Conservation (phyloP, 2,329 filamentous ascomycete species). For the Dothideomycetes sp. region DNA sequence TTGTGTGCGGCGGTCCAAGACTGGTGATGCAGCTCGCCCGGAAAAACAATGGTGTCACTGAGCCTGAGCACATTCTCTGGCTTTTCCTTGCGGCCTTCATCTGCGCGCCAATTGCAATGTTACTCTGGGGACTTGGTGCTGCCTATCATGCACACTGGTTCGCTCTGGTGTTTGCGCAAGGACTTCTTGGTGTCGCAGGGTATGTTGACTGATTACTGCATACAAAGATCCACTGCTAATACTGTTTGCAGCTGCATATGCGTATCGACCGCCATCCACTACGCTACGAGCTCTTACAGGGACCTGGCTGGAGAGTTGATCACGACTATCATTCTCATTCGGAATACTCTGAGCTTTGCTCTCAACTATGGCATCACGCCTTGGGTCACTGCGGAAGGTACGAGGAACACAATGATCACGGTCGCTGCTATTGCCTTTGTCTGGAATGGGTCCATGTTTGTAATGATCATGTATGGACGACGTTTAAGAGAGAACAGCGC, state of each 20-base stretch:
- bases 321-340: conserved; percentile 33
- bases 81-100: conserved; percentile 17
- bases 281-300: conserved; percentile 6
- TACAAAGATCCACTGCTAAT: no score
- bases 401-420: conserved; percentile 31
- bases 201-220: no score
- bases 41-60: conserved; percentile 30
- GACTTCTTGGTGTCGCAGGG: conserved; percentile 16
- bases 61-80: conserved; percentile 32
- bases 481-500: conserved; percentile 3
- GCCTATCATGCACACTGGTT: conserved; percentile 1
- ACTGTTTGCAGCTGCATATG: conserved; percentile 5
- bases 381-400: conserved; percentile 31
- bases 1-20: conserved; percentile 21
- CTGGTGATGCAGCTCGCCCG: conserved; percentile 25
- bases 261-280: conserved; percentile 6
- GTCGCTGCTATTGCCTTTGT: conserved; percentile 18
- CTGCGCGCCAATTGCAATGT: conserved; percentile 3
- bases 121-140: conserved; percentile 4
- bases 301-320: conserved; percentile 36
- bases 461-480: background rate
- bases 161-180: conserved; percentile 20
- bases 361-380: conserved; percentile 36
- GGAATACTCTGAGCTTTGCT: conserved; percentile 38
- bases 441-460: conserved; percentile 2